Evolutionary conservation across 2,329 filamentous ascomycete species (phyloP).

Genomic region (Kalmusia sp.): DNA sequence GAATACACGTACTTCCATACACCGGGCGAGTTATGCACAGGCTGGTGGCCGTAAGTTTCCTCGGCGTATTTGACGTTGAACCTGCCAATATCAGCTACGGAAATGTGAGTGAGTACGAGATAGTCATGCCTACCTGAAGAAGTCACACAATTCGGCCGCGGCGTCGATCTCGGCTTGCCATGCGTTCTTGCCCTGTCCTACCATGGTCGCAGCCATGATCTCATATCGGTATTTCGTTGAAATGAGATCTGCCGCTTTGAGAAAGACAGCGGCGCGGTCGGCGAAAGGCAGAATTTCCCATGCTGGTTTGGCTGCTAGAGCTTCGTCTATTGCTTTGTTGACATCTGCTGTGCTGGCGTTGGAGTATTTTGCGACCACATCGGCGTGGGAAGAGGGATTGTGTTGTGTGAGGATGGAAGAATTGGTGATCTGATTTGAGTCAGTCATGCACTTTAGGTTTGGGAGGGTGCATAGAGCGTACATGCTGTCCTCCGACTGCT

Average conservation of each 20-base stretch:
- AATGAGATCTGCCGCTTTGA: conserved; percentile 93
- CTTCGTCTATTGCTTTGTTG: conserved; percentile 78
- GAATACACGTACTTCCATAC: conserved; percentile 74
- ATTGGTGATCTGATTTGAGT: conserved; percentile 65
- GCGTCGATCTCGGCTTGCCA: conserved; percentile 99
- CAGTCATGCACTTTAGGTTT: conserved; percentile 11
- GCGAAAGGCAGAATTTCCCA: conserved; percentile 91
- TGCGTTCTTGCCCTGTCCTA: conserved; percentile 96
- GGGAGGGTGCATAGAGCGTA: conserved; percentile 50
- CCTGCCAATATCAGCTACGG: conserved; percentile 30
- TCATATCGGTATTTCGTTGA: conserved; percentile 94
- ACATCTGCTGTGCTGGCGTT: conserved; percentile 81
- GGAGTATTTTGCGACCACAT: conserved; percentile 82
- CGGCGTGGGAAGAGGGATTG: conserved; percentile 82
- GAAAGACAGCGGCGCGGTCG: conserved; percentile 89
- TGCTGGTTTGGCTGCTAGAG: conserved; percentile 81
- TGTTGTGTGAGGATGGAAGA: conserved; percentile 72
- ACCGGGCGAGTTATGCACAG: conserved; percentile 79
- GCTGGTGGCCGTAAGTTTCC: conserved; percentile 88
- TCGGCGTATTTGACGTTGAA: conserved; percentile 96
- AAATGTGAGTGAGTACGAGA: not conserved
- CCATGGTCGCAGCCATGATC: conserved; percentile 93
- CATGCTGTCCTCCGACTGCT: conserved; percentile 82
- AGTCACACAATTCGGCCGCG: conserved; percentile 90
- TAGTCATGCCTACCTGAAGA: conserved; percentile 66